A percentile compares a stretch with the other conserved stretches of the same genome.
Evolutionary conservation across 768 basidiomycete genomes (phyloP).

Genomic region (Tricholoma bakamatsutake): DNA sequence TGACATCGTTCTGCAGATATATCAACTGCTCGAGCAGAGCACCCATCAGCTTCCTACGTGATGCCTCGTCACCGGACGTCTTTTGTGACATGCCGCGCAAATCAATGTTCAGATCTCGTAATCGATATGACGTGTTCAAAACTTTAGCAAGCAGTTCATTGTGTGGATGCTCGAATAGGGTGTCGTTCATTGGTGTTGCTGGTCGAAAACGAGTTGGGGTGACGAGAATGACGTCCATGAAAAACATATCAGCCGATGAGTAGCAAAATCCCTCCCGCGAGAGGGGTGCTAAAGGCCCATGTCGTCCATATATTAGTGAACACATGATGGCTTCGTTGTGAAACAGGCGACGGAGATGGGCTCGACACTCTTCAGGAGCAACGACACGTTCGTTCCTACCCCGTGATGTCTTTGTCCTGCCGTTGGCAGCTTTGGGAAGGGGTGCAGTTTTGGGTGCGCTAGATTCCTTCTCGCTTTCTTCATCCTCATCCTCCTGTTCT

Average conservation of each 20-base stretch:
- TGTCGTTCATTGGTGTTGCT: conserved; percentile 85
- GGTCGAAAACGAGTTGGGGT: conserved; percentile 96
- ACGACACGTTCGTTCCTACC: conserved; percentile 90
- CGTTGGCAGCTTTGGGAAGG: conserved; percentile 67
- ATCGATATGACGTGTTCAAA: conserved; percentile 70
- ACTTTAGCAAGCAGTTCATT: conserved; percentile 85
- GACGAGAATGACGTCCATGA: conserved; percentile 88
- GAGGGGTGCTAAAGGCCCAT: conserved; percentile 74
- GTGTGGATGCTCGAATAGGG: conserved; percentile 92
- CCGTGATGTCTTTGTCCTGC: conserved; percentile 66
- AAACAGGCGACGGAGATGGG: conserved; percentile 88
- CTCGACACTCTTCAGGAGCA: conserved; percentile 87
- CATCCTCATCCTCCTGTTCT: conserved; percentile 42
- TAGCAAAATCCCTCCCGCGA: conserved; percentile 54
- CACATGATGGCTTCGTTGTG: conserved; percentile 77
- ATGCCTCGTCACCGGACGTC: conserved; percentile 42
- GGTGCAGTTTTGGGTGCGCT: conserved; percentile 17
- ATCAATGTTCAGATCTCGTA: conserved; percentile 70
- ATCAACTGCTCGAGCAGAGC: conserved; percentile 75
- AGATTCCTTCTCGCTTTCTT: conserved; percentile 16
- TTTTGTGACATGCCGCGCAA: conserved; percentile 61
- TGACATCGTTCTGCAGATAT: conserved; percentile 91
- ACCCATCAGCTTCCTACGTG: conserved; percentile 54
- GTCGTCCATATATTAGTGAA: conserved; percentile 85
- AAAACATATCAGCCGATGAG: conserved; percentile 93